Evolutionary conservation across 2,329 filamentous ascomycete genomes (phyloP).

Genomic region (Calcarisporium arbuscula): DNA sequence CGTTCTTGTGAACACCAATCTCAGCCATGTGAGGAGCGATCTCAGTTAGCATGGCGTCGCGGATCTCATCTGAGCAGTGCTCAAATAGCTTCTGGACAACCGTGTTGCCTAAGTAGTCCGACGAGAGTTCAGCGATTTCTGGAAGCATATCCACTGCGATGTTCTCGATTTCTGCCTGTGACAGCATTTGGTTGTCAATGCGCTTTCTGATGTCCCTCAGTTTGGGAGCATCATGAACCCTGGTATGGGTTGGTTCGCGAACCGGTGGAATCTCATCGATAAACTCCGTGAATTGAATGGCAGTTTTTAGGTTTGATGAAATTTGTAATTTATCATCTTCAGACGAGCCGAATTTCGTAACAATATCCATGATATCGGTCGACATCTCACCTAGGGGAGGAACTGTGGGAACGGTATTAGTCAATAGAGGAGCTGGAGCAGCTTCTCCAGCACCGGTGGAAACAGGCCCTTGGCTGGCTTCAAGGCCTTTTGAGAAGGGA

Average conservation of each 20-base stretch:
- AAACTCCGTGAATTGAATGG: conserved; percentile 68
- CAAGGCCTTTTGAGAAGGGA: conserved; percentile 59
- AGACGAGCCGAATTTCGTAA: conserved; percentile 79
- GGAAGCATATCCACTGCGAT: conserved; percentile 92
- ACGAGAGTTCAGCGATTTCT: conserved; percentile 89
- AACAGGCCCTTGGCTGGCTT: conserved; percentile 27
- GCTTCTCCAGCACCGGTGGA: conserved; percentile 27
- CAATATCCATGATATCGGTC: conserved; percentile 78
- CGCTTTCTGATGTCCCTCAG: conserved; percentile 94
- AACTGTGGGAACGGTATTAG: conserved; percentile 52
- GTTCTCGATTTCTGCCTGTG: conserved; percentile 80
- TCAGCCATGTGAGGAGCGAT: conserved; percentile 91
- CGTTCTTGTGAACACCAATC: conserved; percentile 98
- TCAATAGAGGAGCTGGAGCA: conserved; percentile 22
- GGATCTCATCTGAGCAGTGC: conserved; percentile 83
- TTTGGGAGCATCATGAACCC: conserved; percentile 89
- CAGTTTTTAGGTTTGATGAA: conserved; percentile 63
- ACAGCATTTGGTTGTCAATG: conserved; percentile 90
- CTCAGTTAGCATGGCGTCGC: conserved; percentile 83
- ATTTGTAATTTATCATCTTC: conserved; percentile 73
- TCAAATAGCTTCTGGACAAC: conserved; percentile 99
- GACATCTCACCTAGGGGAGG: conserved; percentile 72
- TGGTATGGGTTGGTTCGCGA: conserved; percentile 78
- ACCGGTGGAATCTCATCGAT: conserved; percentile 82
- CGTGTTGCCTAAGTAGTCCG: conserved; percentile 96